phyloP scores from a whole-genome alignment of 2,329 filamentous ascomycete genomes.

The Chaetomiaceae sp. region DNA sequence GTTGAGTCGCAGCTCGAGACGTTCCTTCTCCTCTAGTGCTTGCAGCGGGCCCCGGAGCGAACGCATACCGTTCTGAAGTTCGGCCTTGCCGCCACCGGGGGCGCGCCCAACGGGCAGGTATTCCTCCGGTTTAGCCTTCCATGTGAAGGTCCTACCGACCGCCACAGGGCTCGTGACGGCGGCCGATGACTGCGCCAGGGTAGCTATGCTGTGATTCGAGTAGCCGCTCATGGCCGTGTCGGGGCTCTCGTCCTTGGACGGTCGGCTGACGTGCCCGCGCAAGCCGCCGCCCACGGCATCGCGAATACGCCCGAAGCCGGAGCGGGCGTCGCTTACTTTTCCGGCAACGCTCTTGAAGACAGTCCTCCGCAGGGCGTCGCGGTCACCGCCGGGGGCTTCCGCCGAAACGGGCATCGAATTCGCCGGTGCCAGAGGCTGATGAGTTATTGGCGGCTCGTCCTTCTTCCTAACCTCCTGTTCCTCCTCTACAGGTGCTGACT shows the following conservation, averaged over 20 bases:
- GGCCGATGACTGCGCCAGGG: conserved; percentile 32
- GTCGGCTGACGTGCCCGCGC: conserved; percentile 47
- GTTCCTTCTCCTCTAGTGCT: conserved; percentile 9
- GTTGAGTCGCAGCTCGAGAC: conserved; percentile 23
- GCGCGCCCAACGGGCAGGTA: conserved; percentile 34
- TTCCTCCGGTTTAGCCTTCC: conserved; percentile 59
- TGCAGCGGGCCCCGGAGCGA: background rate
- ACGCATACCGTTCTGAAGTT: background rate
- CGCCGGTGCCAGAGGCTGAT: conserved; percentile 36
- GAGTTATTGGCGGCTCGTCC: conserved; percentile 41
- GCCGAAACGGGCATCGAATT: conserved; percentile 41
- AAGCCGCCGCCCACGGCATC: conserved; percentile 65
- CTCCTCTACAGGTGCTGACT: conserved; percentile 48
- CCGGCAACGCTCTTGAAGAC: conserved; percentile 75
- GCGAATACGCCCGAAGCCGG: conserved; percentile 77
- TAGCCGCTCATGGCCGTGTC: conserved; percentile 29
- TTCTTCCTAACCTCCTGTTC: conserved; percentile 39
- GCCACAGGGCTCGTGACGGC: conserved; percentile 34
- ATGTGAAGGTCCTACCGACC: conserved; percentile 50
- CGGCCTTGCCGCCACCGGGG: conserved; percentile 13
- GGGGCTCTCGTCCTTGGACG: conserved; percentile 51
- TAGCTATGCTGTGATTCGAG: conserved; percentile 31
- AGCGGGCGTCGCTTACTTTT: conserved; percentile 73
- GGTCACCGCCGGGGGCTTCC: conserved; percentile 47
- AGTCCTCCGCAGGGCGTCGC: conserved; percentile 54